Evolutionary conservation across 1,284 basidiomycete genomes (phyloP), one percentile per base, ranked within the genome.

Genomic region (Ustilago xerochloae): DNA sequence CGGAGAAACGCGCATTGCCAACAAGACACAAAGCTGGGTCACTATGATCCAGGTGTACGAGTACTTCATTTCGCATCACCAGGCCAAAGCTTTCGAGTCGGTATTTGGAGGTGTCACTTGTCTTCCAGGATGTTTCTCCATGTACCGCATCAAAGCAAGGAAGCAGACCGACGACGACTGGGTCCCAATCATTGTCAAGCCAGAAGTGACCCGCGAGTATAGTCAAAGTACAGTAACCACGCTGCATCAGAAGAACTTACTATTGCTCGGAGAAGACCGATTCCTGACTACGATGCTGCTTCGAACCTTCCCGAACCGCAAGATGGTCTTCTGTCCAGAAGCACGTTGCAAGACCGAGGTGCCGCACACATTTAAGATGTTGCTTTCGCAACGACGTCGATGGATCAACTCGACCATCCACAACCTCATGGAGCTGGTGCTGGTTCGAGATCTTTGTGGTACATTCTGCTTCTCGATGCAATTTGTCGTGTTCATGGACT

Each of bases 351-450:
- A 94, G 71, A 99, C 97, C 15, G 90, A 99, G 81, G 97, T 94
- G 24, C 97, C 97, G 8, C 94, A 99, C 84, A 94, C 93, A 0
- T 99, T 99, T 87, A 87, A 88, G 38, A 90, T 99, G 50, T 88
- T 99, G 43, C 89, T 99, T 12, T 99, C 96, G 1, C 97, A 99
- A 85, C 92, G 97, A 32, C 91, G 97, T 28, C 91, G 97, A 74
- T 99, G 97, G 97, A 99, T 99, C 88, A 99, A 98, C 86, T 98
- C 94, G 45, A 99, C 97, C 0, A 93, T 99, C 49, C 97, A 99
- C 87, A 99, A 99, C 84, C 89, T 99, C 56, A 97, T 98, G 94
- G 97, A 99, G 85, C 91, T 99, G 33, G 93, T 99, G 35, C 90
- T 93, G 65, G 97, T 99, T 28, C 92, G 93, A 73, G 94, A 99